Evolutionary conservation across 1,284 basidiomycete species (phyloP).

Genomic region (Papiliotrema flavescens): DNA sequence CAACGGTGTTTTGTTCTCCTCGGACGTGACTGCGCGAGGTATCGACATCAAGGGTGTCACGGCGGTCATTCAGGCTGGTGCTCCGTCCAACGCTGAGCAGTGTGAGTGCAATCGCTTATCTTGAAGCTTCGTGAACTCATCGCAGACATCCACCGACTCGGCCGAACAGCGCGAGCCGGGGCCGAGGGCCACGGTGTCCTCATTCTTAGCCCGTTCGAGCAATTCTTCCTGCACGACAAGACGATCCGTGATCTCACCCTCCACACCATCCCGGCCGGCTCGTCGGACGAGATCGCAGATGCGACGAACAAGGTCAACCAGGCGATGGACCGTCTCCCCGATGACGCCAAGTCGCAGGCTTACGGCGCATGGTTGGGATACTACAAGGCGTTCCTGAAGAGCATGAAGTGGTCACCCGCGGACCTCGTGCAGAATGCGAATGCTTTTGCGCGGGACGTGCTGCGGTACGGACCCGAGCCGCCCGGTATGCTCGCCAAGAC

Average conservation of each 20-base stretch:
- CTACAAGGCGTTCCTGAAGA: slow-evolving; percentile 54
- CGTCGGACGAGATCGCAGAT: slow-evolving; percentile 10
- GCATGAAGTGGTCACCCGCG: slow-evolving; percentile 51
- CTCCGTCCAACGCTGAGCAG: slow-evolving; percentile 49
- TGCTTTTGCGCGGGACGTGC: slow-evolving; percentile 51
- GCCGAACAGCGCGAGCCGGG: slow-evolving; percentile 55
- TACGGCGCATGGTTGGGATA: slow-evolving; percentile 61
- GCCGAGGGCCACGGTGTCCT: slow-evolving; percentile 57
- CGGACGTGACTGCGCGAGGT: slow-evolving; percentile 55
- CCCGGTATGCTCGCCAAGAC: slow-evolving; percentile 56
- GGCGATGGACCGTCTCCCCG: slow-evolving; percentile 36
- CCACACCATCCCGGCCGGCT: slow-evolving; percentile 25
- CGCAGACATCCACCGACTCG: slow-evolving; percentile 51
- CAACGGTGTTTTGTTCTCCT: slow-evolving; percentile 53
- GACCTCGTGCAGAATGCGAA: slow-evolving; percentile 54
- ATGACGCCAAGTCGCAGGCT: slow-evolving; percentile 53
- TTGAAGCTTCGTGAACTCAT: background rate
- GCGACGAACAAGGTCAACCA: slow-evolving; percentile 27
- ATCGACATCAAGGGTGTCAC: slow-evolving; percentile 53
- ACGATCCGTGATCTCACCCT: slow-evolving; percentile 53
- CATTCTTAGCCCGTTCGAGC: slow-evolving; percentile 58
- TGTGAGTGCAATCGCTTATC: slow-evolving; percentile 28
- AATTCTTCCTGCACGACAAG: slow-evolving; percentile 54
- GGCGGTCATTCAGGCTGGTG: slow-evolving; percentile 57
- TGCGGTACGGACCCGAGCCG: slow-evolving; percentile 50